Conservation (phyloP, 2,329 filamentous ascomycete genomes). For the Pezicula carpinea region DNA sequence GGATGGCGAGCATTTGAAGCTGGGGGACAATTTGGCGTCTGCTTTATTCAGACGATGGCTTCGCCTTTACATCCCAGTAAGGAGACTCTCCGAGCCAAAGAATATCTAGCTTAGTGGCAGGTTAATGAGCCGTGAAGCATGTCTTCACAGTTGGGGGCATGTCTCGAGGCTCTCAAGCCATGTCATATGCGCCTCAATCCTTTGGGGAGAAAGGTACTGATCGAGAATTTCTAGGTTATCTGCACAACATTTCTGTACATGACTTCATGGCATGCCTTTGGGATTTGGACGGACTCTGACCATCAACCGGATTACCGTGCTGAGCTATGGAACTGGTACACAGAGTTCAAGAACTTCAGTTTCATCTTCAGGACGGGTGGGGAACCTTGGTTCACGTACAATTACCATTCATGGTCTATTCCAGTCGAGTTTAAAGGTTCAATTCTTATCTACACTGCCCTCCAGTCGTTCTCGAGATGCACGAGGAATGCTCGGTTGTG, state of each 20-base stretch:
- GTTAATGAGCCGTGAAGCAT: too few species aligned
- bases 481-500: slow-evolving; percentile 49
- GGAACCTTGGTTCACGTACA: slow-evolving; percentile 52
- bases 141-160: too few species aligned
- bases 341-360: slow-evolving; percentile 63
- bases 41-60: slow-evolving; percentile 43
- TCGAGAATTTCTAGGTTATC: slow-evolving; percentile 17
- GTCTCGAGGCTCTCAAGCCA: too few species aligned
- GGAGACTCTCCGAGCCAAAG: too few species aligned
- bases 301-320: slow-evolving; percentile 16
- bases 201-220: too few species aligned
- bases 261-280: slow-evolving; percentile 23
- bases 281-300: slow-evolving; percentile 17
- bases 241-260: slow-evolving; percentile 35
- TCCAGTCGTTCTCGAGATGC: slow-evolving; percentile 52
- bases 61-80: slow-evolving; percentile 38
- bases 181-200: too few species aligned
- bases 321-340: slow-evolving; percentile 26
- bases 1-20: slow-evolving; percentile 11
- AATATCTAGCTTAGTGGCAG: too few species aligned
- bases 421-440: slow-evolving; percentile 60
- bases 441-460: slow-evolving; percentile 52
- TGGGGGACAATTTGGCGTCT: slow-evolving; percentile 38
- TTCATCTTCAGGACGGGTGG: slow-evolving; percentile 58
- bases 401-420: slow-evolving; percentile 55